Evolutionary conservation across 495 filamentous ascomycete genomes (phyloP), one percentile per base, ranked within the genome.

Genomic region (Podospora bellae-mahoneyi): DNA sequence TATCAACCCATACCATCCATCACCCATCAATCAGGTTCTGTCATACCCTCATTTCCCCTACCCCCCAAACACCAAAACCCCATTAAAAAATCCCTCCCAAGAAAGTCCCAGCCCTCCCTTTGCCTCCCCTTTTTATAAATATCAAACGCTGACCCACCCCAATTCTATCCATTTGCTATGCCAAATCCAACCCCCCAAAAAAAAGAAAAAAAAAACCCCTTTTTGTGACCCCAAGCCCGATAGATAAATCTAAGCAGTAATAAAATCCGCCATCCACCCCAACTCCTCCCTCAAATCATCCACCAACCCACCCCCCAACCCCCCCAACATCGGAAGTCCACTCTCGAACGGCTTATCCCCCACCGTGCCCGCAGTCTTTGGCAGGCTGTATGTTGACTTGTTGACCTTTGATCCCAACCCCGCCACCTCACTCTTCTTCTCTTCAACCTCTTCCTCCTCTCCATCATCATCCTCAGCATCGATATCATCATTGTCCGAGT

Each of bases 211-310:
- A 32, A 7, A 32, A 32, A 5, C 3, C 30, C 30, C 30, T 32
- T 32, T 32, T 32, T 32, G 30, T 32, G 7, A 5, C 30, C 30
- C 30, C 3, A 48, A 48, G 15, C 1, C 39, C 16, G 15, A 48
- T 13, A 48, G 15, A 1, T 13, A 48, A 6, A 13, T 48, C 15
- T 48, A 48, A 48, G 39, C 39, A 48, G 39, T 48, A 64, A 82
- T 80, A 28, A 78, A 71, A 57, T 76, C 72, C n/a, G 76, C 79
- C 77, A 84, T 80, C 81, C 80, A 84, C 30, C 79, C 78, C 68
- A 82, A 64, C 69, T 84, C 81, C 57, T 57, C 78, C 18, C 82
- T 75, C 20, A 84, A 64, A 34, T 83, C 80, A 48, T 48, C 39
- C 39, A 48, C 39, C 39, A 48, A 10, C 39, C 39, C 30, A 7